Evolutionary conservation across 306 rosid genomes (phyloP).

Genomic region (Oxytropis ochrocephala): DNA sequence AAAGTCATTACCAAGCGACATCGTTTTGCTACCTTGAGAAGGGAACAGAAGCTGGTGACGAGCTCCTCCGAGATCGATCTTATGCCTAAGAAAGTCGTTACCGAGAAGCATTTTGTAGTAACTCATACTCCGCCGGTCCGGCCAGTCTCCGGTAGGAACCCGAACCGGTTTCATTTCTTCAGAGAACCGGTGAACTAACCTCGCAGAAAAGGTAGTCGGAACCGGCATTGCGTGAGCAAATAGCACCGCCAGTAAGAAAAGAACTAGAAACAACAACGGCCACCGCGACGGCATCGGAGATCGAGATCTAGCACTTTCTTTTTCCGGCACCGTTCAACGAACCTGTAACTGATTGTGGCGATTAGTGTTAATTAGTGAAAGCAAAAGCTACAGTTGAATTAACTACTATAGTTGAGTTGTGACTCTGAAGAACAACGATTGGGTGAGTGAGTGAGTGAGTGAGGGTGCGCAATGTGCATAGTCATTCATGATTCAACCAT

Average conservation of each 20-base stretch:
- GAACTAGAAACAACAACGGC: conserved; percentile 22
- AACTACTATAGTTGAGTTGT: not conserved
- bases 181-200: conserved; percentile 76
- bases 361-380: not conserved
- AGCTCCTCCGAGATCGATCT: conserved; percentile 46
- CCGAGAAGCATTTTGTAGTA: conserved; percentile 48
- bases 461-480: conserved; percentile 28
- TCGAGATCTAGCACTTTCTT: conserved; percentile 29
- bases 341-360: not conserved
- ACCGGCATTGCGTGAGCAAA: conserved; percentile 30
- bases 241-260: not conserved
- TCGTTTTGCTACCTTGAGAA: conserved; percentile 64
- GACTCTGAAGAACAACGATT: too few relatives aligned
- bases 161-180: conserved; percentile 44
- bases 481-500: not conserved
- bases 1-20: conserved; percentile 76
- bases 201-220: conserved; percentile 35
- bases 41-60: conserved; percentile 64
- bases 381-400: not conserved
- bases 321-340: not conserved
- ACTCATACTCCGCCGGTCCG: conserved; percentile 36
- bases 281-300: conserved; percentile 17
- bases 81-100: conserved; percentile 56
- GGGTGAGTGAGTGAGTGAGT: too few relatives aligned
- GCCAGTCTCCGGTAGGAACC: conserved; percentile 28